phyloP scores from a whole-genome alignment of 768 basidiomycete genomes.

The Mycena olivaceomarginata region DNA sequence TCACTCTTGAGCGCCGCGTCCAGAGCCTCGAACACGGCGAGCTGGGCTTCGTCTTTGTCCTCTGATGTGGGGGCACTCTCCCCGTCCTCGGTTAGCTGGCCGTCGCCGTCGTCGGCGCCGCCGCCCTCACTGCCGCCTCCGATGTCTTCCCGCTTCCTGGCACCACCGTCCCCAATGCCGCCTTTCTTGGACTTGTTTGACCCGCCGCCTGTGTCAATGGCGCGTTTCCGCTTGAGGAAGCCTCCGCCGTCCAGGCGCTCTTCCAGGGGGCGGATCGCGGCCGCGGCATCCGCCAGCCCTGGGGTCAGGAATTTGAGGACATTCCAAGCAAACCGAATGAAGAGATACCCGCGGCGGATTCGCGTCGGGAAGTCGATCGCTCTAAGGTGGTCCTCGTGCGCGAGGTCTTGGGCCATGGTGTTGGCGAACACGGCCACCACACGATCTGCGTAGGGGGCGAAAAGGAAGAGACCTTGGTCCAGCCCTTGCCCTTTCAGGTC shows the following conservation, averaged over 20 bases:
- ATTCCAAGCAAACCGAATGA: constrained; percentile 10
- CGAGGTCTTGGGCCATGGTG: constrained; percentile 2
- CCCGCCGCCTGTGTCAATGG: neutral
- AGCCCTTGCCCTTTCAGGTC: constrained; percentile 10
- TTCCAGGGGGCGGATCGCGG: neutral
- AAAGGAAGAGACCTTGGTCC: constrained; percentile 17
- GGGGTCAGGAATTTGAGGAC: constrained; percentile 2
- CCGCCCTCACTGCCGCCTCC: neutral
- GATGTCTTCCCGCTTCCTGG: neutral
- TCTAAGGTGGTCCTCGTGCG: constrained; percentile 8
- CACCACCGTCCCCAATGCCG: neutral
- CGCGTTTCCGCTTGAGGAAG: constrained; percentile 8
- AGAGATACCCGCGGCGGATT: constrained; percentile 19
- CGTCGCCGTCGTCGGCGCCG: neutral
- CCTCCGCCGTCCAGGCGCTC: neutral
- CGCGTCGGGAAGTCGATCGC: neutral
- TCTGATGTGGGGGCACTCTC: neutral
- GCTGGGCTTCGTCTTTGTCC: neutral
- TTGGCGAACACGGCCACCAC: neutral
- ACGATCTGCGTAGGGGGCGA: constrained; percentile 12
- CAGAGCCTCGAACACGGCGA: constrained; percentile 4
- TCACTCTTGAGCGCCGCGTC: constrained; percentile 18
- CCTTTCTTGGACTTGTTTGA: neutral
- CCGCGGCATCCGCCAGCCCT: constrained; percentile 7
- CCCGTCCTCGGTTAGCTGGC: neutral